Evolutionary conservation across 1,284 basidiomycete genomes (phyloP).

Genomic region (Melampsora larici-populina): DNA sequence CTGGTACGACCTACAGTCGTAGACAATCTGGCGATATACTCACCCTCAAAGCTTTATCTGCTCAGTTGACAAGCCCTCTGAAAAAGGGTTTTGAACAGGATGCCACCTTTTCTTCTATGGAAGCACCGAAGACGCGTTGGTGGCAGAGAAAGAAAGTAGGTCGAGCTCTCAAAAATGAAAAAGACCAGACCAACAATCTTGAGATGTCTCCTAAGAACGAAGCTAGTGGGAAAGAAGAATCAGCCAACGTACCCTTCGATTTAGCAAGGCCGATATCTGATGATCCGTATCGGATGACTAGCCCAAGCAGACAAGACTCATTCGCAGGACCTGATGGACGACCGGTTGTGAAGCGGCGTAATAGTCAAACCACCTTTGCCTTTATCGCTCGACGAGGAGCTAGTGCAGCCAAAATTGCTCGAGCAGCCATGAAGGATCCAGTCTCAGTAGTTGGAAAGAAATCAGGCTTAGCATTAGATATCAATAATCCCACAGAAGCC

Average conservation of each 20-base stretch:
- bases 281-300: neutral
- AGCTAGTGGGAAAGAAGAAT: neutral
- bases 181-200: neutral
- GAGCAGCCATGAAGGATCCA: constrained; percentile 46
- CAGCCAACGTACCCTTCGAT: neutral
- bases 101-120: neutral
- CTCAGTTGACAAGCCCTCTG: neutral
- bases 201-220: constrained; percentile 7
- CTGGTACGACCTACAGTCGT: neutral
- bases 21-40: neutral
- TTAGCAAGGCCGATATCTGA: neutral
- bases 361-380: constrained; percentile 32
- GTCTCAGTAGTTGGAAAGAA: constrained; percentile 45
- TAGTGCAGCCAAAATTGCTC: constrained; percentile 45
- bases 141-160: neutral
- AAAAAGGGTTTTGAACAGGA: neutral
- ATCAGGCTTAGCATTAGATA: constrained; percentile 49
- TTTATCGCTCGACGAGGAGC: constrained; percentile 41
- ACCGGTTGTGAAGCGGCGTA: constrained; percentile 10
- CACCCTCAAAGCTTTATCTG: neutral
- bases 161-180: neutral
- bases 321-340: neutral
- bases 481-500: constrained; percentile 51
- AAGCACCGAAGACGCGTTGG: neutral
- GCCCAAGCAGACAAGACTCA: neutral